Percentiles rank a stretch among this genome's conserved stretches.
Conservation (phyloP, 176 grass and related monocot genomes). For the Phyllostachys edulis region DNA sequence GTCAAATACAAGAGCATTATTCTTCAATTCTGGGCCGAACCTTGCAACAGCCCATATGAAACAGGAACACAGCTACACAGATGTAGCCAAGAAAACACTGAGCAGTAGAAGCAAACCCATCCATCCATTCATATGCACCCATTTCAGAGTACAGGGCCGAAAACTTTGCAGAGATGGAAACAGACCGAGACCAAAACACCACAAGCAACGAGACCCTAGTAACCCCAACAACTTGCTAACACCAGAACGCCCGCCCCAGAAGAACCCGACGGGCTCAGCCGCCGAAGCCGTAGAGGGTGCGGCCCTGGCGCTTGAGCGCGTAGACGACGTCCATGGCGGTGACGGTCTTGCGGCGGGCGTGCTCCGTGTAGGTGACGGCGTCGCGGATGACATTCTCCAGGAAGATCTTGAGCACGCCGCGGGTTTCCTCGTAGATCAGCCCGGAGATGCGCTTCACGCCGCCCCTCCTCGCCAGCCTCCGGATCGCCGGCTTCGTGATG, state of each 20-base stretch:
- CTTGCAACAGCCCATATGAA: neutral
- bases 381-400: slow-evolving; percentile 80
- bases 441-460: slow-evolving; percentile 72
- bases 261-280: neutral
- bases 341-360: slow-evolving; percentile 76
- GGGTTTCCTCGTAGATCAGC: slow-evolving; percentile 70
- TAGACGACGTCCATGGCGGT: slow-evolving; percentile 83
- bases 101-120: neutral
- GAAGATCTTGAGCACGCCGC: slow-evolving; percentile 82
- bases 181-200: neutral
- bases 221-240: neutral
- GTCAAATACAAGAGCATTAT: no score
- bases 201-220: neutral
- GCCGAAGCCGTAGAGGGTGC: slow-evolving; percentile 70
- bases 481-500: slow-evolving; percentile 71
- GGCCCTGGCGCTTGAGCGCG: slow-evolving; percentile 71
- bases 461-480: slow-evolving; percentile 45
- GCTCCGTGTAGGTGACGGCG: slow-evolving; percentile 72
- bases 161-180: neutral
- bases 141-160: neutral
- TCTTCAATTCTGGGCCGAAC: neutral
- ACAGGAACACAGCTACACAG: neutral
- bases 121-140: neutral
- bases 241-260: no score
- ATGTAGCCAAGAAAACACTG: neutral